These are phyloP conservation scores for Naganishia friedmannii DNA, from an alignment of 768 basidiomycete genomes.

Conservation along the genomic window DNA sequence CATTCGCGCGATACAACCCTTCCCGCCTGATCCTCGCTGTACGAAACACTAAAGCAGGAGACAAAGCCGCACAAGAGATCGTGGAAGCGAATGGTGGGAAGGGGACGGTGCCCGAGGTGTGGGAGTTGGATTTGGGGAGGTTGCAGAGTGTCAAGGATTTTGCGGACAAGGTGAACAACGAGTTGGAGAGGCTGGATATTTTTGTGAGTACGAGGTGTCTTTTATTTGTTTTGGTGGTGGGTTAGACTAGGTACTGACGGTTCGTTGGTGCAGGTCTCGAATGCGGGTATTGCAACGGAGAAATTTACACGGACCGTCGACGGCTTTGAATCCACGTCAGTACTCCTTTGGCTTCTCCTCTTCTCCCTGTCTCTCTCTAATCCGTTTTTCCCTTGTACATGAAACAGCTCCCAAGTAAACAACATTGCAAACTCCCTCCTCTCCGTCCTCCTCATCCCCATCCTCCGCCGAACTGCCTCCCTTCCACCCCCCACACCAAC, in stretches of 20 bases:
- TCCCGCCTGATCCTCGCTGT: conserved; percentile 37
- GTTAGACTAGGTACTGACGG: too few relatives aligned
- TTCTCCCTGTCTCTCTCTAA: background rate
- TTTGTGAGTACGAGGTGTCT: conserved; percentile 23
- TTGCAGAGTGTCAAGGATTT: conserved; percentile 34
- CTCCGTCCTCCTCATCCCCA: conserved; percentile 33
- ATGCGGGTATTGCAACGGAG: conserved; percentile 28
- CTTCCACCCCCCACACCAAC: conserved; percentile 15
- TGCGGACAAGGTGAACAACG: conserved; percentile 26
- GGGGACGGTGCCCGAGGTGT: conserved; percentile 31
- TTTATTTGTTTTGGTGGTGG: background rate
- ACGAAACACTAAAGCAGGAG: conserved; percentile 30
- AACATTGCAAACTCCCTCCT: conserved; percentile 34
- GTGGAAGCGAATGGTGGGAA: conserved; percentile 25
- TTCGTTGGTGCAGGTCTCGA: conserved; percentile 29
- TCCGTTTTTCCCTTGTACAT: background rate
- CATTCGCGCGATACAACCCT: conserved; percentile 28
- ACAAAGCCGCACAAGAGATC: conserved; percentile 32
- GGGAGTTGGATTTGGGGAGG: conserved; percentile 34
- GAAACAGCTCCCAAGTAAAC: conserved; percentile 35
- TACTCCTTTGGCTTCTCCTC: background rate
- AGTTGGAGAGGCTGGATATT: conserved; percentile 36
- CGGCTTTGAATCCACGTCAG: conserved; percentile 32
- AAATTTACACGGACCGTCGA: conserved; percentile 22
- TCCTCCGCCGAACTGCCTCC: conserved; percentile 26